A percentile compares a stretch with the other conserved stretches of the same genome.
Evolutionary conservation across 2,329 filamentous ascomycete genomes (phyloP).

Genomic region (Neurospora crassa): DNA sequence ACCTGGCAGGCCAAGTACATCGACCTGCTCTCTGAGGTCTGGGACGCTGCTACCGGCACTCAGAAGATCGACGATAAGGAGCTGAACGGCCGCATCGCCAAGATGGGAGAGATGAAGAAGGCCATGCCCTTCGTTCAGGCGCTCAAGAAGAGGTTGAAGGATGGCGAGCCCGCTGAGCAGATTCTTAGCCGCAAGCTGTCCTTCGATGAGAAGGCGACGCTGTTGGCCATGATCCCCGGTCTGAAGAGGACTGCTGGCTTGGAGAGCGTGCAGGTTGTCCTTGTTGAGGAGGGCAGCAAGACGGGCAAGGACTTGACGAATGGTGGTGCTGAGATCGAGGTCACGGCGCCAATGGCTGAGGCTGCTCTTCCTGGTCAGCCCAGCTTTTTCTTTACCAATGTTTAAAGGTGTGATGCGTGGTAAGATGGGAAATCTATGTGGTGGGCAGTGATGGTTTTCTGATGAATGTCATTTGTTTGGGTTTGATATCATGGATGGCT

Average conservation of each 20-base stretch:
- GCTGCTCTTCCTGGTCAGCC: slow-evolving; percentile 73
- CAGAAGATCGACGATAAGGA: slow-evolving; percentile 66
- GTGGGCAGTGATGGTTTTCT: background rate
- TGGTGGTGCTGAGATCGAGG: slow-evolving; percentile 43
- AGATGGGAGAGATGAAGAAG: slow-evolving; percentile 88
- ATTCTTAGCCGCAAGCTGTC: slow-evolving; percentile 71
- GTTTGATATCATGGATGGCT: background rate
- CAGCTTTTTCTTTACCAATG: slow-evolving; percentile 78
- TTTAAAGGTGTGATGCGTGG: slow-evolving; percentile 25
- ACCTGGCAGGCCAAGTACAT: slow-evolving; percentile 89
- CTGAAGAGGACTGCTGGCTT: slow-evolving; percentile 67
- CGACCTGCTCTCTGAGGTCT: slow-evolving; percentile 63
- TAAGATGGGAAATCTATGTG: background rate
- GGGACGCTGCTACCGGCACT: slow-evolving; percentile 49
- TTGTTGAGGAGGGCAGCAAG: slow-evolving; percentile 62
- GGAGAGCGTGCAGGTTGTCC: slow-evolving; percentile 60
- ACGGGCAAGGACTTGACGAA: slow-evolving; percentile 46
- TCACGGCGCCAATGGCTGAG: slow-evolving; percentile 52
- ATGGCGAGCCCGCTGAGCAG: slow-evolving; percentile 52
- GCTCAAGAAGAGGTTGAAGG: slow-evolving; percentile 73
- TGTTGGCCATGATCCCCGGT: slow-evolving; percentile 67
- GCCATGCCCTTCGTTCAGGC: slow-evolving; percentile 93
- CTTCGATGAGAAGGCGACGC: slow-evolving; percentile 73
- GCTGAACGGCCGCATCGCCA: slow-evolving; percentile 67
- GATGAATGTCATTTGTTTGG: background rate